Evolutionary conservation across 768 basidiomycete species (phyloP).

Genomic region (Candolleomyces aberdarensis): DNA sequence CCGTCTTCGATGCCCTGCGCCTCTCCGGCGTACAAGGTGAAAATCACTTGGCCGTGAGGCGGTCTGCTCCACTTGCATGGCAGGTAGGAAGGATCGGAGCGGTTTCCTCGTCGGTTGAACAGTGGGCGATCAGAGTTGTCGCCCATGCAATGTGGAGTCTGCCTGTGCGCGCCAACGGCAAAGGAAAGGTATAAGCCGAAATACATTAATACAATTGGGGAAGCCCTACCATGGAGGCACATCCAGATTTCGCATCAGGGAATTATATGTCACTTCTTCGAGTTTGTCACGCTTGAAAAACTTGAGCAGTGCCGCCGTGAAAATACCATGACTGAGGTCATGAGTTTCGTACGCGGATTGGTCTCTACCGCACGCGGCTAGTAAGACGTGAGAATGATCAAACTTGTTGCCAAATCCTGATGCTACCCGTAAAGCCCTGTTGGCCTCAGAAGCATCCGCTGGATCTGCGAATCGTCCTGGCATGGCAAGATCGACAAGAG

Average conservation of each 20-base stretch:
- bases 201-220: too few species aligned
- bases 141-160: constrained; percentile 33
- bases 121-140: constrained; percentile 24
- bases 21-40: constrained; percentile 24
- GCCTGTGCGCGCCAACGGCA: constrained; percentile 14
- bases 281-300: constrained; percentile 19
- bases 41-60: background rate
- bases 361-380: constrained; percentile 39
- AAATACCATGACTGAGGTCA: constrained; percentile 22
- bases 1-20: constrained; percentile 28
- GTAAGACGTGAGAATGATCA: constrained; percentile 34
- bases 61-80: constrained; percentile 15
- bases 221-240: constrained; percentile 23
- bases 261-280: constrained; percentile 26
- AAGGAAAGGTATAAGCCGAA: too few species aligned
- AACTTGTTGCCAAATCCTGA: constrained; percentile 20
- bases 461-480: background rate
- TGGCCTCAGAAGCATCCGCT: constrained; percentile 3
- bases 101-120: constrained; percentile 26
- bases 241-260: constrained; percentile 28
- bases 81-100: constrained; percentile 26
- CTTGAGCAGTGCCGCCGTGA: constrained; percentile 22
- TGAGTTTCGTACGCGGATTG: constrained; percentile 27
- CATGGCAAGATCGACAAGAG: background rate
- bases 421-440: constrained; percentile 12